These are phyloP conservation scores for Hevea brasiliensis DNA, from an alignment of 345 rosid genomes.

Conservation along the genomic window DNA sequence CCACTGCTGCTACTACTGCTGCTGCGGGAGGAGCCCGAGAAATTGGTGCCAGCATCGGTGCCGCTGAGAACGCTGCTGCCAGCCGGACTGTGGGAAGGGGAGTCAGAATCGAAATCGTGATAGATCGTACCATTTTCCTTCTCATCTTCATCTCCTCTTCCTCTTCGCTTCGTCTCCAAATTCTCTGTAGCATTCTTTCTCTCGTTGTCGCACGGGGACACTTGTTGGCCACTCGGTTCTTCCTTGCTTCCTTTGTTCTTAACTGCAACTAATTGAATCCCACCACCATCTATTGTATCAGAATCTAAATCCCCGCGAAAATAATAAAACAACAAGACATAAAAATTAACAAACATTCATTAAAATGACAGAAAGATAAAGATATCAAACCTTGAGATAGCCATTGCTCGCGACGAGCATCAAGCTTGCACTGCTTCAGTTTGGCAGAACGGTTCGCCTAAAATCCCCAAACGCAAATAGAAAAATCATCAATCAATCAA, in stretches of 20 bases:
- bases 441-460: slow-evolving; percentile 84
- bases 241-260: slow-evolving; percentile 56
- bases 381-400: slow-evolving; percentile 67
- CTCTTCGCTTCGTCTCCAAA: slow-evolving; percentile 31
- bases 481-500: neutral
- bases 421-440: slow-evolving; percentile 90
- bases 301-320: slow-evolving; percentile 12
- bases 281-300: neutral
- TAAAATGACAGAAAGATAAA: neutral
- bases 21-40: slow-evolving; percentile 41
- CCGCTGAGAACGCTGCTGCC: slow-evolving; percentile 36
- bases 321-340: slow-evolving; percentile 13
- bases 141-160: slow-evolving; percentile 36
- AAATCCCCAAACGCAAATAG: slow-evolving; percentile 17
- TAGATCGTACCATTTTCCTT: slow-evolving; percentile 33
- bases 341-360: neutral
- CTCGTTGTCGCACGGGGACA: slow-evolving; percentile 20
- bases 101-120: slow-evolving; percentile 59
- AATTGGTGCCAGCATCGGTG: slow-evolving; percentile 48
- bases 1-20: slow-evolving; percentile 64
- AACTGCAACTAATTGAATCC: slow-evolving; percentile 40
- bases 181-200: slow-evolving; percentile 43
- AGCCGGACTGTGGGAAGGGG: slow-evolving; percentile 57
- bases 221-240: slow-evolving; percentile 28
- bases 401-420: slow-evolving; percentile 97